Evolutionary conservation across 306 rosid species (phyloP).

Genomic region (Vachellia pachyceras): DNA sequence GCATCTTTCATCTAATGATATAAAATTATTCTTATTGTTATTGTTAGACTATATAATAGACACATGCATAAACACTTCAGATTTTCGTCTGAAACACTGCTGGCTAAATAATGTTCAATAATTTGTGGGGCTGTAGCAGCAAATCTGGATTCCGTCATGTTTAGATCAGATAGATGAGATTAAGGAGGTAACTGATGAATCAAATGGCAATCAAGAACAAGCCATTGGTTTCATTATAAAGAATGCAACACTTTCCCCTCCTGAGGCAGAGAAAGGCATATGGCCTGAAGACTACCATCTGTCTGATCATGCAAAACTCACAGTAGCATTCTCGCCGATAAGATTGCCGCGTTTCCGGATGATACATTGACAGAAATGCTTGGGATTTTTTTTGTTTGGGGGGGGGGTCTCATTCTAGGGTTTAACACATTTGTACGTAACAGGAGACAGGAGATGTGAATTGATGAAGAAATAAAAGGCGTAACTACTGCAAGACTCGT

Average conservation of each 20-base stretch:
- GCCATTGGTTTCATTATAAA: slow-evolving; percentile 79
- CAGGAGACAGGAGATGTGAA: slow-evolving; percentile 24
- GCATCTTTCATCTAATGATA: no score
- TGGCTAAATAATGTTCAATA: slow-evolving; percentile 30
- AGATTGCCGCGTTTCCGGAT: slow-evolving; percentile 79
- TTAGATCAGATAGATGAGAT: slow-evolving; percentile 55
- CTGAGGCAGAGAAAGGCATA: slow-evolving; percentile 89
- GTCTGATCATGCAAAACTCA: slow-evolving; percentile 93
- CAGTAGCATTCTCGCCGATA: slow-evolving; percentile 85
- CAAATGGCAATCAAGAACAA: slow-evolving; percentile 57
- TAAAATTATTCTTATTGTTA: neutral
- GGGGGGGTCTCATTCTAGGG: slow-evolving; percentile 10
- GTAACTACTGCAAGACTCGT: slow-evolving; percentile 10
- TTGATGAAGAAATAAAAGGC: slow-evolving; percentile 27
- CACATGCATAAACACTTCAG: neutral
- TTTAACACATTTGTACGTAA: slow-evolving; percentile 39
- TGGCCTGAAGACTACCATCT: slow-evolving; percentile 95
- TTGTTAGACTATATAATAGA: neutral
- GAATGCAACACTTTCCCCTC: slow-evolving; percentile 86
- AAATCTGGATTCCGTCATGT: slow-evolving; percentile 70
- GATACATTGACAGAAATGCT: slow-evolving; percentile 44
- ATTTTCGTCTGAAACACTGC: neutral
- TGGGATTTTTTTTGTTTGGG: no score
- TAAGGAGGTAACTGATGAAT: slow-evolving; percentile 37
- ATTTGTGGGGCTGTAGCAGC: slow-evolving; percentile 63